phyloP scores from a whole-genome alignment of 176 grass and related monocot genomes.

The Sorghum bicolor region Sorghum_bicolor_NCBIv3 NC_012870.2:72159501-72160000 shows the following conservation, averaged over 20 bases:
- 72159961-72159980: not conserved
- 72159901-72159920: not conserved
- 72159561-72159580: not conserved
- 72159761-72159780: not conserved
- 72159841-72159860: not conserved
- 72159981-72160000: not conserved
- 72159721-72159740: not conserved
- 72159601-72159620: not conserved
- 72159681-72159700: not conserved
- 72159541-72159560: not conserved
- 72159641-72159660: not conserved
- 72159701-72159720: slow-evolving; percentile 13
- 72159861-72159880: slow-evolving; percentile 4
- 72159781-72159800: not conserved
- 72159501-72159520: not conserved
- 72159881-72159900: not conserved
- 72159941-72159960: not conserved
- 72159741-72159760: not conserved
- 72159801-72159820: not conserved
- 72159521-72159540: not conserved
- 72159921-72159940: not conserved
- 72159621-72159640: not conserved
- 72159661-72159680: not conserved
- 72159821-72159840: not conserved
- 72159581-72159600: not conserved